Conservation (phyloP, 345 rosid species). For the Euphorbia lathyris region DNA sequence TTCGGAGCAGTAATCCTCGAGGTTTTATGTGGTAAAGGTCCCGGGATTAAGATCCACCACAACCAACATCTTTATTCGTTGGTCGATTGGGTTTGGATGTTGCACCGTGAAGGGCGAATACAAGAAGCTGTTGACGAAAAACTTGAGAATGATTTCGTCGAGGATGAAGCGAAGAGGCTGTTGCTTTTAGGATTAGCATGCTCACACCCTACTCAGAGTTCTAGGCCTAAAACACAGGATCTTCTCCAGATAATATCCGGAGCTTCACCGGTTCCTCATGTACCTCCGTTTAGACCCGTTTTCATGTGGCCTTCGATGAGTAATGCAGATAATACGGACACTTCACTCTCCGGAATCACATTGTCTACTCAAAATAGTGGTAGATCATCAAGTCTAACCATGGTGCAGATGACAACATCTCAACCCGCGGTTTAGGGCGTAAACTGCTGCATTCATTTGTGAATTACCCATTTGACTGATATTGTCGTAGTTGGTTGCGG, state of each 20-base stretch:
- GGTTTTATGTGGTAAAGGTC: slow-evolving; percentile 36
- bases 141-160: slow-evolving; percentile 18
- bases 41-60: slow-evolving; percentile 26
- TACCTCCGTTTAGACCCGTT: slow-evolving; percentile 40
- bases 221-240: slow-evolving; percentile 33
- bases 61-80: slow-evolving; percentile 20
- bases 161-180: slow-evolving; percentile 33
- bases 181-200: slow-evolving; percentile 45
- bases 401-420: slow-evolving; percentile 1
- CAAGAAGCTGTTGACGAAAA: slow-evolving; percentile 36
- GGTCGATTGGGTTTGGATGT: slow-evolving; percentile 48
- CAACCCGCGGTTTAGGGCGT: neutral
- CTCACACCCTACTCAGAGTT: slow-evolving; percentile 36
- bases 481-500: too few species aligned
- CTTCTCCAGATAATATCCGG: slow-evolving; percentile 38
- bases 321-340: neutral
- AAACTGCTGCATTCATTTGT: neutral
- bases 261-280: slow-evolving; percentile 27
- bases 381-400: neutral
- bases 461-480: neutral
- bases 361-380: slow-evolving; percentile 15
- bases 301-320: slow-evolving; percentile 35
- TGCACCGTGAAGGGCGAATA: slow-evolving; percentile 36
- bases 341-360: slow-evolving; percentile 12
- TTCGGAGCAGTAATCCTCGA: slow-evolving; percentile 48